Percentiles rank a stretch among this genome's conserved stretches.
These are phyloP conservation scores for Saccharomycopsis sp. DNA, from an alignment of 805 yeast genomes.

Conservation along the genomic window DNA sequence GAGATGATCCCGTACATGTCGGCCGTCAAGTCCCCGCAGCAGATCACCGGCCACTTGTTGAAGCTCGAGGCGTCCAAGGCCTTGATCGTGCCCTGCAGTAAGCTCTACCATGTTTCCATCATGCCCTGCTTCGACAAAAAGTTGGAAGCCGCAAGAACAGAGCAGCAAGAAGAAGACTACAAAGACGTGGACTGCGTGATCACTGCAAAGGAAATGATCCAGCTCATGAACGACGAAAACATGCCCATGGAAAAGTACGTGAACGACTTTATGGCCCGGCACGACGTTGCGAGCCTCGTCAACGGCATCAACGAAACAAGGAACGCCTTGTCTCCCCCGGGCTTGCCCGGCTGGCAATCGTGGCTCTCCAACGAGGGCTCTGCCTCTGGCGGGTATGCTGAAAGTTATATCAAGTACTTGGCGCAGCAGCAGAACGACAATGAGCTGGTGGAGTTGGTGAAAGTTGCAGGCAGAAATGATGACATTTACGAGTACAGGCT, in stretches of 20 bases:
- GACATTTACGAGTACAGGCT: conserved; percentile 69
- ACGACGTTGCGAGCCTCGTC: not conserved
- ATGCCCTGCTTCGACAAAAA: conserved; percentile 99
- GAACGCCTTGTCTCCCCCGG: conserved; percentile 37
- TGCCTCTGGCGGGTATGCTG: conserved; percentile 84
- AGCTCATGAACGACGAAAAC: conserved; percentile 50
- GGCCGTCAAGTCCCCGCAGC: conserved; percentile 83
- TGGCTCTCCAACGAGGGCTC: conserved; percentile 78
- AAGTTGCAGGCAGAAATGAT: conserved; percentile 58
- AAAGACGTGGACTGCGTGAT: conserved; percentile 65
- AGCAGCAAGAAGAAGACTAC: conserved; percentile 30
- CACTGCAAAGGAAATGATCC: conserved; percentile 80
- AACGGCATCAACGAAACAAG: conserved; percentile 4
- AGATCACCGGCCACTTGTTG: conserved; percentile 73
- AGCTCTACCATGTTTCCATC: conserved; percentile 70
- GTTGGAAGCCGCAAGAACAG: conserved; percentile 85
- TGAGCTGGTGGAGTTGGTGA: conserved; percentile 27
- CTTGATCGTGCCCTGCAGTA: conserved; percentile 24
- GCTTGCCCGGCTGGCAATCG: conserved; percentile 52
- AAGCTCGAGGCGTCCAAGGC: conserved; percentile 42
- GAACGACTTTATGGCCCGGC: not conserved
- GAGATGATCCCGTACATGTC: conserved; percentile 64
- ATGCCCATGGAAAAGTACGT: conserved; percentile 28
- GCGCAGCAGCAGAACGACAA: conserved; percentile 24
- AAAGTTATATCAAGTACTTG: conserved; percentile 46